Percentiles rank a stretch among this genome's conserved stretches.
These are phyloP conservation scores for Wickerhamiella parazyma DNA, from an alignment of 805 yeast species.

Conservation along the genomic window DNA sequence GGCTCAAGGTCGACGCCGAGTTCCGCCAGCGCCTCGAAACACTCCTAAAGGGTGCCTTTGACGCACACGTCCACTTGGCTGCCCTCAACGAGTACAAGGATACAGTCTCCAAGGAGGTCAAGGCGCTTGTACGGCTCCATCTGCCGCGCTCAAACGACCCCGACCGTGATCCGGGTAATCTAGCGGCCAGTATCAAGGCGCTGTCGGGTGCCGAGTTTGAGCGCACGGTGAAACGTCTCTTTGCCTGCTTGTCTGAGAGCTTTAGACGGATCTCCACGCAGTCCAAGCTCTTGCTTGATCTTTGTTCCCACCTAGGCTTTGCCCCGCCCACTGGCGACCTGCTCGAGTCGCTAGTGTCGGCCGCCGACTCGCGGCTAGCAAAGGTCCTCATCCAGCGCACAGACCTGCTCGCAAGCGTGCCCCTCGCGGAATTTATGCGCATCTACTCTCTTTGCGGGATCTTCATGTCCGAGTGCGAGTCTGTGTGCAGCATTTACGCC, in stretches of 20 bases:
- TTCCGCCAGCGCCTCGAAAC: constrained; percentile 34
- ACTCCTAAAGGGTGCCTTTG: constrained; percentile 42
- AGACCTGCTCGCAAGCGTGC: constrained; percentile 47
- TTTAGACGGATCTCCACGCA: constrained; percentile 61
- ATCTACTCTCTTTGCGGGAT: constrained; percentile 52
- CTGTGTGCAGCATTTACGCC: constrained; percentile 52
- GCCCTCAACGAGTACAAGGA: constrained; percentile 59
- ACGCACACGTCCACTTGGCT: constrained; percentile 45
- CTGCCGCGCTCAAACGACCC: constrained; percentile 33
- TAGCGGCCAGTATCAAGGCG: constrained; percentile 39
- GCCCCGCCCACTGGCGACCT: constrained; percentile 54
- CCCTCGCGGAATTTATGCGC: constrained; percentile 49
- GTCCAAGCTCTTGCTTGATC: constrained; percentile 63
- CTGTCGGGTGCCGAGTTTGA: constrained; percentile 68
- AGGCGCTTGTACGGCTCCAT: constrained; percentile 50
- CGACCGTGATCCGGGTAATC: background rate
- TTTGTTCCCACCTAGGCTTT: constrained; percentile 39
- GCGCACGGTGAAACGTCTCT: constrained; percentile 47
- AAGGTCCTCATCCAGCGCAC: constrained; percentile 66
- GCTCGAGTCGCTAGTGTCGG: constrained; percentile 52
- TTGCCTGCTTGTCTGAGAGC: constrained; percentile 53
- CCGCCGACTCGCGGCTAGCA: constrained; percentile 62
- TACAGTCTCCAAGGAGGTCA: constrained; percentile 53
- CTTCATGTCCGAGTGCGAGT: constrained; percentile 73
- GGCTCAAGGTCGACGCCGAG: constrained; percentile 28